Conservation (phyloP, 225 moss, liverwort and hornwort genomes). For the Pleurozium schreberi region DNA sequence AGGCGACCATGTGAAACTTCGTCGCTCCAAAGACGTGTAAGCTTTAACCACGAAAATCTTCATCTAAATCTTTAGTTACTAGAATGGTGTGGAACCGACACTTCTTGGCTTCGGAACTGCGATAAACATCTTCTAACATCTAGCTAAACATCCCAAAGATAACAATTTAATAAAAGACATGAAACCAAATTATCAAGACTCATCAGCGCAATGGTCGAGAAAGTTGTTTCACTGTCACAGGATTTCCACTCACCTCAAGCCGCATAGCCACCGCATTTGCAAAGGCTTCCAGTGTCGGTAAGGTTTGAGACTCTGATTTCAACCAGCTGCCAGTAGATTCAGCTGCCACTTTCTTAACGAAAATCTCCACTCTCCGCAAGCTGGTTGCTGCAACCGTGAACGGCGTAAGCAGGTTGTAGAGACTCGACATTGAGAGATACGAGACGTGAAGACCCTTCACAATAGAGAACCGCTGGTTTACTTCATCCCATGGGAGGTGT, state of each 20-base stretch:
- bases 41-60: background rate
- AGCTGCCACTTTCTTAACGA: conserved; percentile 60
- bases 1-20: background rate
- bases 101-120: background rate
- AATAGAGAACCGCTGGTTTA: conserved; percentile 47
- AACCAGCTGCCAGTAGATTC: conserved; percentile 65
- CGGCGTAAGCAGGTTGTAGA: conserved; percentile 58
- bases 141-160: background rate
- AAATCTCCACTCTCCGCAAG: conserved; percentile 71
- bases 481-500: conserved; percentile 67
- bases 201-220: background rate
- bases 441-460: conserved; percentile 63
- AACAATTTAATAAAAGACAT: background rate
- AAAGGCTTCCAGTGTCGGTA: conserved; percentile 91
- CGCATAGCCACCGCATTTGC: conserved; percentile 72
- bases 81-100: background rate
- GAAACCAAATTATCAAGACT: background rate
- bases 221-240: background rate
- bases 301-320: conserved; percentile 37
- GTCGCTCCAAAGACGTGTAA: background rate
- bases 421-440: conserved; percentile 89
- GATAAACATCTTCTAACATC: background rate
- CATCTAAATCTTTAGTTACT: background rate
- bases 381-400: conserved; percentile 78
- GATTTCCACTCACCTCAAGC: conserved; percentile 42